Conservation (phyloP, 257 asterid genomes). For the Euphrasia confusa region DNA sequence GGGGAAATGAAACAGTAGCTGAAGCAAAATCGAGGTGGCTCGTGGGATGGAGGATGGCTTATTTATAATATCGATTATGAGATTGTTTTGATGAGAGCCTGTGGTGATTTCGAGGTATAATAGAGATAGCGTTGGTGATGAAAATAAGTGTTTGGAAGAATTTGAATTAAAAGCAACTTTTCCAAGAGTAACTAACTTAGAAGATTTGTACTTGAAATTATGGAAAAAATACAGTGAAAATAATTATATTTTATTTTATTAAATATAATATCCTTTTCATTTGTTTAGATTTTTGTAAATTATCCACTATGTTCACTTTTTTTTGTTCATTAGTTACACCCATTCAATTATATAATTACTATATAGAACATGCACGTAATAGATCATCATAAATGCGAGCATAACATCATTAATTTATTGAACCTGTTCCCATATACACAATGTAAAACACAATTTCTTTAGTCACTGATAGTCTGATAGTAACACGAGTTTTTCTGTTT, state of each 20-base stretch:
- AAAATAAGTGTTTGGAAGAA: conserved; percentile 2
- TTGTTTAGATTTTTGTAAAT: conserved; percentile 12
- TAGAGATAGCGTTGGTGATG: background rate
- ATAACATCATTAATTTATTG: background rate
- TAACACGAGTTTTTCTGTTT: background rate
- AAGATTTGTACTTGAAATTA: background rate
- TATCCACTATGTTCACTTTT: background rate
- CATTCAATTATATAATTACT: background rate
- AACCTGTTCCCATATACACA: too few species aligned
- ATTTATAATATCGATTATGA: background rate
- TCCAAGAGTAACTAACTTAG: conserved; percentile 4
- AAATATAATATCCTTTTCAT: conserved; percentile 2
- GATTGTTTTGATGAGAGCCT: background rate
- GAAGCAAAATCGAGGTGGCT: background rate
- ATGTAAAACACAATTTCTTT: too few species aligned
- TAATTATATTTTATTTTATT: background rate
- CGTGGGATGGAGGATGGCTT: background rate
- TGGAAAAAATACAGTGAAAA: background rate
- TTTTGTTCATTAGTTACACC: too few species aligned
- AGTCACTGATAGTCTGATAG: conserved; percentile 5
- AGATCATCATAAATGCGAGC: background rate
- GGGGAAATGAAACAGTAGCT: conserved; percentile 9
- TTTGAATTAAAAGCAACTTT: background rate
- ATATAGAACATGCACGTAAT: too few species aligned
- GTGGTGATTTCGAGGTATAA: background rate